Percentiles rank a stretch among this genome's conserved stretches.
Evolutionary conservation across 73 alveolate genomes (phyloP).

Genomic region (Diophrys sp.): DNA sequence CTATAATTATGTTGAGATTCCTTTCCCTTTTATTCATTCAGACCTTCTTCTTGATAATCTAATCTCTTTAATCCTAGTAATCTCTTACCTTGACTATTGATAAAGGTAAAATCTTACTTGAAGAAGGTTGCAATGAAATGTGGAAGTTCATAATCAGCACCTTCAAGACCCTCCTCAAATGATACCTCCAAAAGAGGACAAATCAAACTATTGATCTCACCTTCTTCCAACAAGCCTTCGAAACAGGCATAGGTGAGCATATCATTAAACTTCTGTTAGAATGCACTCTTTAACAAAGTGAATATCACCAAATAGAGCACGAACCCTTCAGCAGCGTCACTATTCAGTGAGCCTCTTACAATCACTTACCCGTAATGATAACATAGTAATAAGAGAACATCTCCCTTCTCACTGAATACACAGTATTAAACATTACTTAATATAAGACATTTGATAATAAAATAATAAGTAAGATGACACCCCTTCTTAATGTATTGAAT

Average conservation of each 20-base stretch:
- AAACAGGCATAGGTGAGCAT: background rate
- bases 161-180: constrained; percentile 15
- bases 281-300: constrained; percentile 3
- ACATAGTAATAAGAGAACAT: background rate
- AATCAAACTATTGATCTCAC: background rate
- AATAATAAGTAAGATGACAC: background rate
- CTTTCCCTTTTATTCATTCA: no score
- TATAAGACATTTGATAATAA: background rate
- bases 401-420: background rate
- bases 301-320: background rate
- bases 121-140: background rate
- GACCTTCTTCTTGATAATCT: no score
- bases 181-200: constrained; percentile 32
- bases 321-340: background rate
- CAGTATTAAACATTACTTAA: background rate
- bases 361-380: background rate
- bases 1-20: no score
- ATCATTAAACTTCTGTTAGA: constrained; percentile 8
- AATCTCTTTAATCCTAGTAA: no score
- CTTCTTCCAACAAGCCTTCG: constrained; percentile 30
- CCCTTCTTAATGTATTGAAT: background rate
- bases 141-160: constrained; percentile 7
- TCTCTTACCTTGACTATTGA: no score
- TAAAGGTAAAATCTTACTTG: constrained; percentile 7
- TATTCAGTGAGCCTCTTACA: background rate